Base-by-base conservation (phyloP, 1,284 basidiomycete genomes). In the Pholiota adiposa region DNA sequence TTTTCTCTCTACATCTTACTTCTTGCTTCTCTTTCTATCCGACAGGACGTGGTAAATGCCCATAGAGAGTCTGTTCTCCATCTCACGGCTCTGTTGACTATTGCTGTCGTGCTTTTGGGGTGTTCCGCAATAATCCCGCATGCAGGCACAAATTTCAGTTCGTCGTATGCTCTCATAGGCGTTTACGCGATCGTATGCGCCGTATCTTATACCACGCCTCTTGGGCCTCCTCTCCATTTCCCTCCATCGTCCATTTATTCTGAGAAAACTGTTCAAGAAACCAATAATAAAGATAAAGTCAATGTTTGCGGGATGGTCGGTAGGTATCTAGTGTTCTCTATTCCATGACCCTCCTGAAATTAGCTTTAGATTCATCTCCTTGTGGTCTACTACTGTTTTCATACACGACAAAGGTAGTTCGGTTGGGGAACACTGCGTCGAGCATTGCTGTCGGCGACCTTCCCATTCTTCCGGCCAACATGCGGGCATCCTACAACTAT, bases 401-500 rank as follows among this genome's bases (percentile, higher is more conserved):
- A 16, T 95, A 94, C 71, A 92, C 90, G 23, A 93, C 90, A 1
- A 88, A 89, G 63, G 91, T 96, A 4, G 86, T 96, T 59, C 87
- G 88, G 83, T 86, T 93, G 46, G 93, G 93, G 2, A 86, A 93
- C 71, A 80, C 79, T 7, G 79, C 88, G 3, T 81, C 84, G 60
- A 89, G 84, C 56, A 82, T 95, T 58, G 91, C 96, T 67, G 92
- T 94, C 21, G 92, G 87, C 63, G 93, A 96, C 72, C 76, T 96
- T 43, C 94, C 94, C 1, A 86, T 95, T 55, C 80, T 95, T 7
- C 85, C 88, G 0, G 85, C 80, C 0, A 72, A 83, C 64, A 88
- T 94, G 84, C 88, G 93, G 54, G 82, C 88, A 0, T 81, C 87
- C 2, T 72, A 73, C 63, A 81, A 87, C 51, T 89, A 81, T 63